Base-by-base conservation (phyloP, 176 grass and related monocot species). In the Microstegium vimineum region DNA sequence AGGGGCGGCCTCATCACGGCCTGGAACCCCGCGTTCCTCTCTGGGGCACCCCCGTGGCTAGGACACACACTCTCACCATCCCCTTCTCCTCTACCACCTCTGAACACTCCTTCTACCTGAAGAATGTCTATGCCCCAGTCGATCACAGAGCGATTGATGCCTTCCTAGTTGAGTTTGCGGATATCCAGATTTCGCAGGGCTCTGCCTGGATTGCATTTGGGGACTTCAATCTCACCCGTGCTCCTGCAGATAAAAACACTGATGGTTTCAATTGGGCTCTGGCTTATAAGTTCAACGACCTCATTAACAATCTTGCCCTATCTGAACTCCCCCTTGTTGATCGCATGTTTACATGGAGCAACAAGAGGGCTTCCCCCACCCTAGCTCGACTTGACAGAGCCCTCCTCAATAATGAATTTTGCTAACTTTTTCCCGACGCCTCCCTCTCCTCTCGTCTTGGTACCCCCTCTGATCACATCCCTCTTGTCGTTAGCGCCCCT, bases 121-220 rank as follows among this genome's bases (percentile, higher is more conserved):
- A 18, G 0, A 56, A 56, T 8, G 5, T 56, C 0, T 56, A 56
- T 10, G 52, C 52, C 0, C 22, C 52, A 0, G 8, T 20, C 0
- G 18, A 56, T 2, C 52, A 56, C 6, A 1, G 18, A 0, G 20
- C 22, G 0, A 10, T 20, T 6, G 7, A n/a, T 1, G 4, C 4
- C 7, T 56, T 56, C 52, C 20, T 56, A 1, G 20, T 8, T 23
- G 52, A 56, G 6, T 20, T 56, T 2, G 4, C 3, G 33, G 33
- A 2, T 4, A 34, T 3, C 1, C 0, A 56, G 1, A 5, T 8
- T n/a, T 2, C 0, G 1, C 0, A 9, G 1, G 20, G 18, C 1
- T 8, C 3, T 4, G 33, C 52, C 0, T 56, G 52, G 52, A 0
- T 56, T 0, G 2, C 9, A 0, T 2, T 10, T 9, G 52, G 52